A percentile compares a stretch with the other conserved stretches of the same genome.
These are phyloP conservation scores for Ehretia macrophylla DNA, from an alignment of 257 asterid genomes.

Conservation along the genomic window DNA sequence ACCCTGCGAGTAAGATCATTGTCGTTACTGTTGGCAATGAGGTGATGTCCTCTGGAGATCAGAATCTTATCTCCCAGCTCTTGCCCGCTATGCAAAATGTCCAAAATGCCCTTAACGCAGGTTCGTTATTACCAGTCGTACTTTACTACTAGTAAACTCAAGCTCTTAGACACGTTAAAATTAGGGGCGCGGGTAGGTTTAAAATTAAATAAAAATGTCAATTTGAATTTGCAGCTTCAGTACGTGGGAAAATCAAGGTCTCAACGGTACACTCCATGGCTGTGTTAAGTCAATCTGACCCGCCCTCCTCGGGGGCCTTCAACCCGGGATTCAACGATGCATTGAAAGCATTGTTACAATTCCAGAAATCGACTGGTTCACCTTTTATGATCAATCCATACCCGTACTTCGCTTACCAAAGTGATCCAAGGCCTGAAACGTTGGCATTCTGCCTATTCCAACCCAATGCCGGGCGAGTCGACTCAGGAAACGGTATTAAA, in stretches of 20 bases:
- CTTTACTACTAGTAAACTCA: not conserved
- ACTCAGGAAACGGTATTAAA: conserved; percentile 63
- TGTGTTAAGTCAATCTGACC: conserved; percentile 72
- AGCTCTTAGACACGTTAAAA: not conserved
- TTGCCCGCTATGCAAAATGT: conserved; percentile 94
- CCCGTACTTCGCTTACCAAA: conserved; percentile 85
- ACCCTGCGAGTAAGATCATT: conserved; percentile 77
- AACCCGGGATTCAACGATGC: conserved; percentile 39
- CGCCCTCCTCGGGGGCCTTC: conserved; percentile 82
- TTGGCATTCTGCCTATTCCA: conserved; percentile 89
- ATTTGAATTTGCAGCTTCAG: conserved; percentile 44
- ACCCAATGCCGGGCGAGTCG: conserved; percentile 83
- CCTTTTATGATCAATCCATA: conserved; percentile 96
- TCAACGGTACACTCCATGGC: conserved; percentile 91
- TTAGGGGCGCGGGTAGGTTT: no score
- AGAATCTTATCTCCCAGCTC: conserved; percentile 56
- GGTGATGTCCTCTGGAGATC: conserved; percentile 65
- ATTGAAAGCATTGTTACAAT: conserved; percentile 60
- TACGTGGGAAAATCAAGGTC: conserved; percentile 82
- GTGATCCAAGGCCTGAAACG: conserved; percentile 85
- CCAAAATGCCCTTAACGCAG: conserved; percentile 95
- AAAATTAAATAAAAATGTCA: not conserved
- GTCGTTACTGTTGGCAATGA: conserved; percentile 86
- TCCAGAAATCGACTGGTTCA: conserved; percentile 54
- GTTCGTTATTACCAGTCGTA: conserved; percentile 21